phyloP scores from a whole-genome alignment of 2,329 filamentous ascomycete species.

The Ceratocystis variospora region DNA sequence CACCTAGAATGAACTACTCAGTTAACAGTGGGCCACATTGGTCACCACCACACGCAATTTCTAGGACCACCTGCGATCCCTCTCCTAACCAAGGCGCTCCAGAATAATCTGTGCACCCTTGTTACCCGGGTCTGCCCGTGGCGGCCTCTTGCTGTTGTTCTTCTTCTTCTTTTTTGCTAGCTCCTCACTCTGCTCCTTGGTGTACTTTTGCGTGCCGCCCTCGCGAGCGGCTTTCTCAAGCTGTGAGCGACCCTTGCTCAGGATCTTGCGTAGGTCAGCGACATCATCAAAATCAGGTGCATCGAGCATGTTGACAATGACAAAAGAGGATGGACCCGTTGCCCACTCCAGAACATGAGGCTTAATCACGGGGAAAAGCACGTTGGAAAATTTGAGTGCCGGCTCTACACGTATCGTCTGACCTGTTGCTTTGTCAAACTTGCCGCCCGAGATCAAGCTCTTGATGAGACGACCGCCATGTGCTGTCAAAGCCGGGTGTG shows the following conservation, averaged over 20 bases:
- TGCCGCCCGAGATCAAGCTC: conserved; percentile 76
- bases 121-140: conserved; percentile 35
- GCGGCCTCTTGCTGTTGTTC: conserved; percentile 29
- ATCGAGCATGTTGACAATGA: conserved; percentile 70
- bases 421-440: conserved; percentile 63
- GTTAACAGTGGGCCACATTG: too few species aligned
- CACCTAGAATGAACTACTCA: too few species aligned
- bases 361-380: conserved; percentile 71
- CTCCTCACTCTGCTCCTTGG: conserved; percentile 36
- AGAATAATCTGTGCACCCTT: conserved; percentile 48
- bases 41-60: background rate
- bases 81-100: conserved; percentile 35
- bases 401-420: conserved; percentile 58
- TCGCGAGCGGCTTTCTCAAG: conserved; percentile 53
- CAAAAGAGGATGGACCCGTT: conserved; percentile 71
- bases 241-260: conserved; percentile 60
- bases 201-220: conserved; percentile 41
- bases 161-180: conserved; percentile 33
- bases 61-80: background rate
- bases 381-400: conserved; percentile 62
- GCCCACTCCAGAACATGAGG: conserved; percentile 69
- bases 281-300: conserved; percentile 54
- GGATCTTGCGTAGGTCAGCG: conserved; percentile 50
- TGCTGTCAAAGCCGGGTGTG: conserved; percentile 47
- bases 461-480: conserved; percentile 76